Conservation (phyloP, 1,139 yeast genomes). For the Sugiyamaella pinicola region DNA sequence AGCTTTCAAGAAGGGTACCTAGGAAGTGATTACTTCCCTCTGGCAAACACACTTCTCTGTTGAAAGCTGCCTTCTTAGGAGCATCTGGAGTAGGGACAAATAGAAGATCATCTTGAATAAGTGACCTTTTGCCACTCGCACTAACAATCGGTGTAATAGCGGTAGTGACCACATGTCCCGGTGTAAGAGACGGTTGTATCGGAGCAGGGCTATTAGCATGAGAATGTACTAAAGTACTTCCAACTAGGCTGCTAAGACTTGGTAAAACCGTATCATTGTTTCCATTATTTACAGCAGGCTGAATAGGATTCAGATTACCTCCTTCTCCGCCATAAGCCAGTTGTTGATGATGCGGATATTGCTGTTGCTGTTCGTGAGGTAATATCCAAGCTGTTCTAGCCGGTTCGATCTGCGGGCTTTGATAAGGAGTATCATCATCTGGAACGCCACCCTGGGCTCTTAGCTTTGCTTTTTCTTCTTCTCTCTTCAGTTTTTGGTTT, state of each 20-base stretch:
- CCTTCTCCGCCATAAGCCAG: not conserved
- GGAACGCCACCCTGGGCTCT: constrained; percentile 9
- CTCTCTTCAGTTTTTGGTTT: constrained; percentile 19
- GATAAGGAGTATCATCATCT: not conserved
- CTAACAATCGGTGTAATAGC: not conserved
- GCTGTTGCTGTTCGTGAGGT: constrained; percentile 4
- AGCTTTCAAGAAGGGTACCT: constrained; percentile 54
- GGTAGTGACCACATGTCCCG: not conserved
- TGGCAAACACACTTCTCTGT: constrained; percentile 1
- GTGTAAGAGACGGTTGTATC: constrained; percentile 1
- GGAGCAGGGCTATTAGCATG: constrained; percentile 3
- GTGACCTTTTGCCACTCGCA: not conserved
- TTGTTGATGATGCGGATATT: constrained; percentile 1
- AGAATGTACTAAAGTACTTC: not conserved
- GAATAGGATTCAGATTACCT: constrained; percentile 5
- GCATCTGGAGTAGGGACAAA: constrained; percentile 10
- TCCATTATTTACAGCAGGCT: constrained; percentile 1
- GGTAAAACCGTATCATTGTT: constrained; percentile 11
- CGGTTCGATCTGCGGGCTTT: not conserved
- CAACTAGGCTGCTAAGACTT: constrained; percentile 10
- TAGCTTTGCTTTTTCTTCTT: constrained; percentile 24
- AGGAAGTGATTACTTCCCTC: constrained; percentile 1
- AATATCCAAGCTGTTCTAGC: constrained; percentile 10
- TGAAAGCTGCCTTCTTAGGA: constrained; percentile 4
- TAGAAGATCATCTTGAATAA: constrained; percentile 14